phyloP scores from a whole-genome alignment of 2,329 filamentous ascomycete genomes.

The Penicillium sp. region DNA sequence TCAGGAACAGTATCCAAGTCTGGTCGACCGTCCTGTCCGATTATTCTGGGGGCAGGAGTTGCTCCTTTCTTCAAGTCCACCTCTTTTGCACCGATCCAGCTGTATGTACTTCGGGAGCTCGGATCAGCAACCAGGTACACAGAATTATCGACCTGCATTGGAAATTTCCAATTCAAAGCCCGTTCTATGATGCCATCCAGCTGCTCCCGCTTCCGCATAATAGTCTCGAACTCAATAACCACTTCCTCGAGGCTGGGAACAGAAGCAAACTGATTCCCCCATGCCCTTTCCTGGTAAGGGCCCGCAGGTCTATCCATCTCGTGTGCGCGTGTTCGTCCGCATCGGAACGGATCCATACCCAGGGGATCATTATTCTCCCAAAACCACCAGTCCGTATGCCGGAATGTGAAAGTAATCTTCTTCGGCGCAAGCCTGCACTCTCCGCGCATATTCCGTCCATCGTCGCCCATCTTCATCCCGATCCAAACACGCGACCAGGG shows the following conservation, averaged over 20 bases:
- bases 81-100: slow-evolving; percentile 6
- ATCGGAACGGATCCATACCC: slow-evolving; percentile 27
- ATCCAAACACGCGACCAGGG: not conserved
- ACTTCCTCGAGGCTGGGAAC: slow-evolving; percentile 18
- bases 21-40: not conserved
- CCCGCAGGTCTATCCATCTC: not conserved
- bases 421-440: slow-evolving; percentile 14
- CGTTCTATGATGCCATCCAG: slow-evolving; percentile 23
- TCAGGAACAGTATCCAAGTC: not conserved
- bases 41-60: not conserved
- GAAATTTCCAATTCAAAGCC: slow-evolving; percentile 24
- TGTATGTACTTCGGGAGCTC: not conserved
- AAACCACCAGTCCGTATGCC: slow-evolving; percentile 33
- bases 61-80: not conserved
- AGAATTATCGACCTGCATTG: not conserved
- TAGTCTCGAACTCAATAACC: slow-evolving; percentile 30
- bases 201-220: slow-evolving; percentile 22
- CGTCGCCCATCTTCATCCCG: not conserved
- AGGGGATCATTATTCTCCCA: slow-evolving; percentile 27
- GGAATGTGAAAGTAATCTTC: slow-evolving; percentile 25
- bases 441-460: not conserved
- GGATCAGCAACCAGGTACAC: slow-evolving; percentile 5
- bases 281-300: not conserved
- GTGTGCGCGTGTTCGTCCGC: slow-evolving; percentile 4
- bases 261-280: slow-evolving; percentile 10